Evolutionary conservation across 345 rosid species (phyloP), one percentile per base, ranked within the genome.

Genomic region (Alliaria petiolata): DNA sequence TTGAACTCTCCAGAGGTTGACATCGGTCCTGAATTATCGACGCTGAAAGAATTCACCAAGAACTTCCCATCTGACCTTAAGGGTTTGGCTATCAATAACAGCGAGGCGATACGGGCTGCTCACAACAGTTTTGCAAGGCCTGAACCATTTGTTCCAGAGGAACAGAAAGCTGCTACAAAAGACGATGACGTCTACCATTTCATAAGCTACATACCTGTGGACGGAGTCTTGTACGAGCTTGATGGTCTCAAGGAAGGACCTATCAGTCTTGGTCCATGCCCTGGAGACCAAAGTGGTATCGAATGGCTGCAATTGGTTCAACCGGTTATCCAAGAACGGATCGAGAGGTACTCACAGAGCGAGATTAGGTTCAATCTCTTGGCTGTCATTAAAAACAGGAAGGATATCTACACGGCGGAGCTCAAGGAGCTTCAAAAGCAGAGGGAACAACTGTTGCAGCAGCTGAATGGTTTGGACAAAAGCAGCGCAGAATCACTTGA

Each of bases 121-220:
- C 99, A 95, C 78, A 95, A 95, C 75, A 91, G 97, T 80, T 95
- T 91, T 51, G 97, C 98, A n/a, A 84, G 99, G 78, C 97, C 98
- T 3, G 98, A 92, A 81, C 99, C 99, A 35, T 95, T 95, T 72
- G 83, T 92, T 54, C 92, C 87, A 0, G 99, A 89, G 61, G 98
- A 95, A 79, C 97, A 88, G 74, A 95, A 89, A 79, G 61, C 85
- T 20, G 92, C 98, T 49, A 81, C 85, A n/a, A 92, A 92, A 76
- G 99, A 92, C 20, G 99, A 95, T 26, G 99, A 95, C 13, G 96
- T 95, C 28, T 95, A 91, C 87, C 99, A 95, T 77, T 95, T 95
- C 74, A 92, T 92, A 53, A 95, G 99, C 75, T 95, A 95, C 78
- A 75, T 95, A 50, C 96, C 97, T 14, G 89, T 95, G 17, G 90